Conservation (phyloP, 2,329 filamentous ascomycete species). For the Aspergillus sergii region DNA sequence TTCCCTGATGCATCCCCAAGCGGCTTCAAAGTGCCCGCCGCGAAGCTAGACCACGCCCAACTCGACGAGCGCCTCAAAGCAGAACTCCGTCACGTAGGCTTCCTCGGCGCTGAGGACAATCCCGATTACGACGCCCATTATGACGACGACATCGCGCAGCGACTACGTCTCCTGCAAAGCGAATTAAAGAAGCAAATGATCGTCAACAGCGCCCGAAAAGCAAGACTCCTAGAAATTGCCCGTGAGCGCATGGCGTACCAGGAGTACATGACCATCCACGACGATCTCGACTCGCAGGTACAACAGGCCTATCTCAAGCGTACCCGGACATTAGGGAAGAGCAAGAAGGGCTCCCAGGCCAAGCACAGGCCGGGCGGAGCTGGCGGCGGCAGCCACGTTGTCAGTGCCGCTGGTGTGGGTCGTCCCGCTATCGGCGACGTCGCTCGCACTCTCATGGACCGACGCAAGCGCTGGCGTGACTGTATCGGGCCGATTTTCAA, state of each 20-base stretch:
- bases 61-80: slow-evolving; percentile 90
- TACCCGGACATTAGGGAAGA: slow-evolving; percentile 90
- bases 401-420: slow-evolving; percentile 42
- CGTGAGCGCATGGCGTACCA: slow-evolving; percentile 94
- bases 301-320: slow-evolving; percentile 95
- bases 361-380: slow-evolving; percentile 64
- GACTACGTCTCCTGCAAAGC: slow-evolving; percentile 80
- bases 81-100: slow-evolving; percentile 87
- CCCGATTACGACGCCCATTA: slow-evolving; percentile 86
- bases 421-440: slow-evolving; percentile 80
- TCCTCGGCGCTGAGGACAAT: slow-evolving; percentile 69
- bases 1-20: slow-evolving; percentile 78
- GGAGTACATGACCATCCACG: slow-evolving; percentile 94
- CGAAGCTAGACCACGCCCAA: slow-evolving; percentile 80
- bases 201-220: slow-evolving; percentile 87
- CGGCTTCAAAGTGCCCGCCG: slow-evolving; percentile 75
- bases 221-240: slow-evolving; percentile 81
- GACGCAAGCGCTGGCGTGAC: slow-evolving; percentile 84
- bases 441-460: slow-evolving; percentile 89
- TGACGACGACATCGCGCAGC: slow-evolving; percentile 91
- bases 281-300: slow-evolving; percentile 93
- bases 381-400: slow-evolving; percentile 67
- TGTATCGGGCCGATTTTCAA: slow-evolving; percentile 90
- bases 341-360: slow-evolving; percentile 78
- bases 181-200: slow-evolving; percentile 82